These are phyloP conservation scores for Aspergillus neotritici DNA, from an alignment of 2,329 filamentous ascomycete species.

Conservation along the genomic window DNA sequence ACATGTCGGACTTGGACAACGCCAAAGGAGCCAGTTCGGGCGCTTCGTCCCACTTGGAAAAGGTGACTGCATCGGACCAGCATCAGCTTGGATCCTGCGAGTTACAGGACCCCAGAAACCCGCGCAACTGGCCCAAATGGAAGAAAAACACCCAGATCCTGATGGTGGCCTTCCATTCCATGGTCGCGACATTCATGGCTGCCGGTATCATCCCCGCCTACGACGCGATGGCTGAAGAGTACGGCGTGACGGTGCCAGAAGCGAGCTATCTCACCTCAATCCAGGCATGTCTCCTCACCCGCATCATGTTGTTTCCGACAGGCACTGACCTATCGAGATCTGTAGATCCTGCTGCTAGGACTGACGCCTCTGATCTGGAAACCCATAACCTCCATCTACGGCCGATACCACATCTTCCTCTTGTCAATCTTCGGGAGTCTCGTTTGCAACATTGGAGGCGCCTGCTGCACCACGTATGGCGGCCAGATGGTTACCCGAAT, in stretches of 20 bases:
- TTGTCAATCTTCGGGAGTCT: constrained; percentile 45
- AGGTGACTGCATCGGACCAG: constrained; percentile 1
- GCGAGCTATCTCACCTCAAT: constrained; percentile 50
- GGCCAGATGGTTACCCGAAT: constrained; percentile 47
- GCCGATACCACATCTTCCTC: constrained; percentile 49
- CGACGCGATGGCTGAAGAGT: constrained; percentile 46
- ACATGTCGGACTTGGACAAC: no score
- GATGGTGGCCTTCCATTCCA: constrained; percentile 51
- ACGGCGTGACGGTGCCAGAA: constrained; percentile 43
- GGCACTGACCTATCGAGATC: no score
- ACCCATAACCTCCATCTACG: constrained; percentile 49
- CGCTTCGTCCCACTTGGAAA: constrained; percentile 12
- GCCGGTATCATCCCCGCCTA: constrained; percentile 50
- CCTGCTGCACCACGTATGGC: constrained; percentile 42
- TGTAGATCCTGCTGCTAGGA: constrained; percentile 48
- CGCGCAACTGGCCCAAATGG: constrained; percentile 20
- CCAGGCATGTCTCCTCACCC: constrained; percentile 22
- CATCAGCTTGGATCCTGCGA: not conserved
- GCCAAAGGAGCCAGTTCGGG: not conserved
- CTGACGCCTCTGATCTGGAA: constrained; percentile 51
- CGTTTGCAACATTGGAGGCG: constrained; percentile 50
- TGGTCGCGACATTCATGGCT: constrained; percentile 50
- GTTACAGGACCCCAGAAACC: constrained; percentile 10
- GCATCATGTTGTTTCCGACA: not conserved
- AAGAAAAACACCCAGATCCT: constrained; percentile 45